These are phyloP conservation scores for Chloris gayana DNA, from an alignment of 176 grass and related monocot species.

Conservation along the genomic window DNA sequence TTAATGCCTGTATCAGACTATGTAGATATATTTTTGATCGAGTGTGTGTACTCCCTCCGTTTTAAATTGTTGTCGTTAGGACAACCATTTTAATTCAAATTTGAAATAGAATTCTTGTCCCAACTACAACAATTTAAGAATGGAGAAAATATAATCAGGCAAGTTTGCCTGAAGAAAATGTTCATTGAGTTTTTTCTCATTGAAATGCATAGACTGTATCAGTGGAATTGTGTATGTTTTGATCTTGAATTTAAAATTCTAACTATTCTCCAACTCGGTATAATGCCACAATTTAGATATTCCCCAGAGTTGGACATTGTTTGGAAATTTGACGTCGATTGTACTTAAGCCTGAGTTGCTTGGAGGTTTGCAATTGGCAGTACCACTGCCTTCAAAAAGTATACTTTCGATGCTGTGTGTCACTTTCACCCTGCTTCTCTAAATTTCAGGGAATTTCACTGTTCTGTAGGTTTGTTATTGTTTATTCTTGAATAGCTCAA, in stretches of 20 bases:
- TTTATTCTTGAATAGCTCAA: slow-evolving; percentile 11
- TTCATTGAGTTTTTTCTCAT: neutral
- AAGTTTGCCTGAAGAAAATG: slow-evolving; percentile 2
- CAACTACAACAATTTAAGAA: no score
- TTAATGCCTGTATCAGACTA: slow-evolving; percentile 31
- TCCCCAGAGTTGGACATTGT: neutral
- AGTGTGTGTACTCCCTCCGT: neutral
- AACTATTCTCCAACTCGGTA: neutral
- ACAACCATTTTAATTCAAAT: no score
- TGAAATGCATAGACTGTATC: neutral
- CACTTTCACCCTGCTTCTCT: neutral
- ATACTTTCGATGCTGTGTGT: neutral
- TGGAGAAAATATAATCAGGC: neutral
- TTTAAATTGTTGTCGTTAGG: no score
- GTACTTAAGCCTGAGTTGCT: neutral
- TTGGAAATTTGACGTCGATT: slow-evolving; percentile 5
- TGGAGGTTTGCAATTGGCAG: neutral
- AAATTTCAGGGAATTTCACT: neutral
- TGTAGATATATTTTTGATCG: slow-evolving; percentile 15
- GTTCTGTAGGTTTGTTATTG: slow-evolving; percentile 8
- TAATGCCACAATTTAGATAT: neutral
- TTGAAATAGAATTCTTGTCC: no score
- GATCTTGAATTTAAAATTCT: neutral
- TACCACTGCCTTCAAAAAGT: slow-evolving; percentile 2
- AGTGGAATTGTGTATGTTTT: neutral